Conservation (phyloP, 2,329 filamentous ascomycete species). For the Verticillium dahliae region DNA sequence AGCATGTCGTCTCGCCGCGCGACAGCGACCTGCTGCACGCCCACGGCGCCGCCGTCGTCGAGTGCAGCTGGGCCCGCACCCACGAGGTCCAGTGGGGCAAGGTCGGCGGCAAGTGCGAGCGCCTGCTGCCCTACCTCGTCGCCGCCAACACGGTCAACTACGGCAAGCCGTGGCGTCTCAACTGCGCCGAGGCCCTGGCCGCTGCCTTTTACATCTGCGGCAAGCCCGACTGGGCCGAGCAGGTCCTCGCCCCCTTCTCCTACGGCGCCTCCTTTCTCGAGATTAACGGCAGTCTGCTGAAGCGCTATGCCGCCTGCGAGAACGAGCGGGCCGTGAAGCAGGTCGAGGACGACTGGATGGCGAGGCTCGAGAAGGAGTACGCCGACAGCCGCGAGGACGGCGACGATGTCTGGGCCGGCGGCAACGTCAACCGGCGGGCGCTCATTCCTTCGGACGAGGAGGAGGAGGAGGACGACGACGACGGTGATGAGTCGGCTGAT, state of each 20-base stretch:
- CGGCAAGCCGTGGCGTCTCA: slow-evolving; percentile 87
- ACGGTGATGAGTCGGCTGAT: slow-evolving; percentile 39
- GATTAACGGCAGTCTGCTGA: slow-evolving; percentile 79
- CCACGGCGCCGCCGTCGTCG: slow-evolving; percentile 89
- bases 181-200: slow-evolving; percentile 91
- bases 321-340: slow-evolving; percentile 79
- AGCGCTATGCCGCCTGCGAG: slow-evolving; percentile 75
- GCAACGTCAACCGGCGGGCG: slow-evolving; percentile 71
- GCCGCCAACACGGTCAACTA: slow-evolving; percentile 98
- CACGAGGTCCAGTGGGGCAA: slow-evolving; percentile 84
- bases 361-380: slow-evolving; percentile 85
- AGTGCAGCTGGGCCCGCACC: slow-evolving; percentile 93
- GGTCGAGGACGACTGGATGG: slow-evolving; percentile 82
- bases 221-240: slow-evolving; percentile 81
- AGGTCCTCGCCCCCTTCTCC: slow-evolving; percentile 75
- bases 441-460: slow-evolving; percentile 49
- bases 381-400: slow-evolving; percentile 65
- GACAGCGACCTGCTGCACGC: slow-evolving; percentile 78
- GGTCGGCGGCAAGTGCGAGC: slow-evolving; percentile 89
- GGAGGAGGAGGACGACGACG: slow-evolving; percentile 41
- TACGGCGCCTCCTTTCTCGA: slow-evolving; percentile 86
- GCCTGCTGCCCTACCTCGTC: slow-evolving; percentile 87
- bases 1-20: slow-evolving; percentile 73
- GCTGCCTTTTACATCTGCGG: slow-evolving; percentile 93
- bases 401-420: slow-evolving; percentile 82